phyloP scores from a whole-genome alignment of 371 early-diverging fungal genomes.

The Actinomortierella ambigua region DNA sequence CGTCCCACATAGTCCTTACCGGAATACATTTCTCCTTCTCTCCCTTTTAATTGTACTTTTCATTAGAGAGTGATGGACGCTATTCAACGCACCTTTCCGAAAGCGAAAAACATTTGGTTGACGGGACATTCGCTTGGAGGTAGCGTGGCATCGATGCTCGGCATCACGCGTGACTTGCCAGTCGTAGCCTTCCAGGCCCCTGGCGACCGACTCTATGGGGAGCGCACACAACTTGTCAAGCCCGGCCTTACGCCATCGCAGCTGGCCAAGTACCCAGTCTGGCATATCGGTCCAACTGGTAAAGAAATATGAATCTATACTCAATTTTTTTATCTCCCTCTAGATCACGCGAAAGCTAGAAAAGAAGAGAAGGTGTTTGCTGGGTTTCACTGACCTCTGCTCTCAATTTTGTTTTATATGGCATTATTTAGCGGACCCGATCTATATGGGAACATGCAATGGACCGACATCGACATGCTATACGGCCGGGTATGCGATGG shows the following conservation, averaged over 20 bases:
- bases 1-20: too few relatives aligned
- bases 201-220: slow-evolving; percentile 79
- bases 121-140: slow-evolving; percentile 95
- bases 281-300: slow-evolving; percentile 51
- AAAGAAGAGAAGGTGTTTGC: too few relatives aligned
- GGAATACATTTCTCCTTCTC: too few relatives aligned
- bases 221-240: slow-evolving; percentile 69
- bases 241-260: background rate
- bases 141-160: slow-evolving; percentile 78
- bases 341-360: too few relatives aligned
- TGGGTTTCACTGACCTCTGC: too few relatives aligned
- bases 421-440: slow-evolving; percentile 87
- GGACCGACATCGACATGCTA: slow-evolving; percentile 76
- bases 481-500: slow-evolving; percentile 91
- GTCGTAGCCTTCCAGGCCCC: slow-evolving; percentile 85
- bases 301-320: too few relatives aligned
- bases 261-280: slow-evolving; percentile 37
- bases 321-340: too few relatives aligned
- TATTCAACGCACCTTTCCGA: slow-evolving; percentile 54
- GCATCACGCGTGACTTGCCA: slow-evolving; percentile 81
- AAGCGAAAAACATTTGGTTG: slow-evolving; percentile 77
- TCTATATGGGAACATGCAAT: slow-evolving; percentile 80
- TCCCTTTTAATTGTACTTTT: too few relatives aligned
- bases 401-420: too few relatives aligned
- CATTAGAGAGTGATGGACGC: slow-evolving; percentile 22